These are phyloP conservation scores for Chloranthus sessilifolius DNA, from an alignment of 164 flowering plant species.

Conservation along the genomic window DNA sequence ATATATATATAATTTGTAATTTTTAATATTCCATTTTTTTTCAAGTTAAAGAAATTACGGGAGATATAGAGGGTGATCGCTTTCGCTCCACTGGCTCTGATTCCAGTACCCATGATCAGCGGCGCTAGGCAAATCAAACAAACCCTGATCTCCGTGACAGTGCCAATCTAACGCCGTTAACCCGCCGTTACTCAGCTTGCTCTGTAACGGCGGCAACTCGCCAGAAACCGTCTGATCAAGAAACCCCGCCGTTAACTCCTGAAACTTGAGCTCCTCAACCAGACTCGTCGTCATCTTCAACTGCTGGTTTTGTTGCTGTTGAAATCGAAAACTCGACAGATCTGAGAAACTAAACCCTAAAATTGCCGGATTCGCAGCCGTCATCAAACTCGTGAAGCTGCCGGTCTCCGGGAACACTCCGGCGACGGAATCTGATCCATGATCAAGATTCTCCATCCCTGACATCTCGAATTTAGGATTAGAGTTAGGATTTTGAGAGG, in stretches of 20 bases:
- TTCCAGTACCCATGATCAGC: conserved; percentile 70
- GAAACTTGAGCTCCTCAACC: conserved; percentile 27
- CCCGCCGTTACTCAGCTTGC: conserved; percentile 23
- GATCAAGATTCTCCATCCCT: conserved; percentile 11
- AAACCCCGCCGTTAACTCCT: conserved; percentile 26
- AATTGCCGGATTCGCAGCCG: conserved; percentile 24
- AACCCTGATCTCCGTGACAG: conserved; percentile 29
- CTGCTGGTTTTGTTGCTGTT: conserved; percentile 21
- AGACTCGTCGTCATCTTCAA: conserved; percentile 11
- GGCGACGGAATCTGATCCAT: conserved; percentile 14
- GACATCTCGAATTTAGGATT: conserved; percentile 23
- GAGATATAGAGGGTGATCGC: conserved; percentile 39
- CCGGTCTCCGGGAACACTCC: conserved; percentile 42
- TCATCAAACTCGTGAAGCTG: conserved; percentile 48
- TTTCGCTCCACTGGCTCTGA: conserved; percentile 56
- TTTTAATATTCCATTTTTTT: background rate
- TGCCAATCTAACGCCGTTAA: conserved; percentile 55
- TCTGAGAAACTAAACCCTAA: conserved; percentile 25
- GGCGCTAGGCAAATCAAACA: conserved; percentile 52
- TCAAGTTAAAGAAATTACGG: conserved; percentile 22
- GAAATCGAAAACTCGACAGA: conserved; percentile 17
- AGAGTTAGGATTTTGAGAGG: conserved; percentile 6
- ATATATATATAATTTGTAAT: no score
- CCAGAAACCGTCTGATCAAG: conserved; percentile 34
- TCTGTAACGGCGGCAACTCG: conserved; percentile 22